Base-by-base conservation (phyloP, 257 asterid genomes). In the Anisodus tanguticus region DNA sequence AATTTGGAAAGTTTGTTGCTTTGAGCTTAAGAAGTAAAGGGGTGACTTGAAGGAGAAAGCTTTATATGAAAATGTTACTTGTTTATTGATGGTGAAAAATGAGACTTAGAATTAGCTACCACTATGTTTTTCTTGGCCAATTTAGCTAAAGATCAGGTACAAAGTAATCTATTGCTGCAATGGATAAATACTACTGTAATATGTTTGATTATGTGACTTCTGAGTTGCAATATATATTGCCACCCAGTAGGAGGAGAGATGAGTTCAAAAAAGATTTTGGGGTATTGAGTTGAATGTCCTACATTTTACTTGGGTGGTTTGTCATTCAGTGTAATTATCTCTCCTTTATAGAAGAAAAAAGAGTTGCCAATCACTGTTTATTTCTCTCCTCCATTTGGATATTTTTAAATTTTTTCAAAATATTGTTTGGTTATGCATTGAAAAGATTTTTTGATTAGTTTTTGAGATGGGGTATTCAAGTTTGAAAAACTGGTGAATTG, bases 1-100 rank as follows among this genome's bases (percentile, higher is more conserved):
- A 51, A 76, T 51, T 49, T 76, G 62, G 45, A 74, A 74, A 77
- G 10, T 77, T 77, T 53, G 51, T 77, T 77, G 64, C 31, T 53
- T 53, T 77, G 31, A 53, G 16, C 66, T 77, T 53, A 8, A 53
- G 7, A 26, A 26, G 66, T 53, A 15, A 53, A 53, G 49, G 82
- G 5, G 16, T 53, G 47, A 49, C 62, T 26, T 77, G 51, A 77
- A 77, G 82, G 66, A 77, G 49, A 15, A 53, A 77, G 53, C 49
- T 53, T 77, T 53, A 53, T 16, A 35, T 77, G 66, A 60, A 77
- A 77, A 53, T 53, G 31, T 77, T 26, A 66, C 66, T 39, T 53
- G 53, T 53, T 31, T 77, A 26, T 15, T 77, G 64, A 77, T 53
- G 49, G 8, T 77, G 49, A 26, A 77, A 51, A 76, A 26, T 76